Percentiles rank a stretch among this genome's conserved stretches.
These are phyloP conservation scores for Spathaspora sp. DNA, from an alignment of 805 yeast species.

Conservation along the genomic window DNA sequence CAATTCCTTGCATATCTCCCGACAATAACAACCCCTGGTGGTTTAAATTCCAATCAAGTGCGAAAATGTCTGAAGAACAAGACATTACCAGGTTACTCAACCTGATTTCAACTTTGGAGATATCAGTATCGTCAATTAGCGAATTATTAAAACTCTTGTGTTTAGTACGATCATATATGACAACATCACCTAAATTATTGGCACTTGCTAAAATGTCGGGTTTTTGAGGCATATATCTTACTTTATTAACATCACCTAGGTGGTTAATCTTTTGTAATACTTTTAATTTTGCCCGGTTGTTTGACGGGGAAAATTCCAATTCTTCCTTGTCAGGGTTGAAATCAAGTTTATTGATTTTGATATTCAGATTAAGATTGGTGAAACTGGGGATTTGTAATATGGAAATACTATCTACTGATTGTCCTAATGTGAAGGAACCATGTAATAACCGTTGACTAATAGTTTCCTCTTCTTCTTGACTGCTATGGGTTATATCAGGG, in stretches of 20 bases:
- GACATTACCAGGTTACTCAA: slow-evolving; percentile 32
- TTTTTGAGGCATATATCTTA: slow-evolving; percentile 77
- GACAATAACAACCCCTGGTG: slow-evolving; percentile 57
- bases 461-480: slow-evolving; percentile 8
- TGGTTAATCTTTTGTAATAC: slow-evolving; percentile 60
- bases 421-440: slow-evolving; percentile 65
- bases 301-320: slow-evolving; percentile 26
- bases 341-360: slow-evolving; percentile 33
- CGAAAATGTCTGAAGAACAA: slow-evolving; percentile 53
- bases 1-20: slow-evolving; percentile 60
- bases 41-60: slow-evolving; percentile 70
- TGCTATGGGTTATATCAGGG: slow-evolving; percentile 29
- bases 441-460: slow-evolving; percentile 43
- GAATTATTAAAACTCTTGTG: slow-evolving; percentile 43
- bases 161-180: slow-evolving; percentile 78
- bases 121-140: slow-evolving; percentile 21
- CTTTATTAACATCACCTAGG: slow-evolving; percentile 68
- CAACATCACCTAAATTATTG: slow-evolving; percentile 61
- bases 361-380: slow-evolving; percentile 27
- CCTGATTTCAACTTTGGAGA: slow-evolving; percentile 48
- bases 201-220: slow-evolving; percentile 77
- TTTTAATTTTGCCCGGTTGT: slow-evolving; percentile 21
- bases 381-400: slow-evolving; percentile 31
- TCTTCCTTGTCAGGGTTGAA: slow-evolving; percentile 38
- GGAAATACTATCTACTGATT: slow-evolving; percentile 45